A percentile compares a stretch with the other conserved stretches of the same genome.
These are phyloP conservation scores for Terfezia claveryi DNA, from an alignment of 495 filamentous ascomycete genomes.

Conservation along the genomic window DNA sequence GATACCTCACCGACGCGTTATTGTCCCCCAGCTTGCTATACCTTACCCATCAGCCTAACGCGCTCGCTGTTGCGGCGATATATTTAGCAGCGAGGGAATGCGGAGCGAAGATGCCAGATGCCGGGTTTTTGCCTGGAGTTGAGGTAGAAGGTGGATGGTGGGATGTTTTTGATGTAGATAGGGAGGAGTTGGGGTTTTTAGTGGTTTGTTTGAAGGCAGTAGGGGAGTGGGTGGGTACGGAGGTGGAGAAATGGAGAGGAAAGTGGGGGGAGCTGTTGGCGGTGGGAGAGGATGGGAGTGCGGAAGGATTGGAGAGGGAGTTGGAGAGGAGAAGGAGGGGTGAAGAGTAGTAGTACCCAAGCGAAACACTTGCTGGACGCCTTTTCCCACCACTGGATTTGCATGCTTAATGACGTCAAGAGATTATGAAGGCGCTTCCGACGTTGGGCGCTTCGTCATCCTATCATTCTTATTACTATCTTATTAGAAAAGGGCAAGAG, in stretches of 20 bases:
- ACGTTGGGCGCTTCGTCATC: too few relatives aligned
- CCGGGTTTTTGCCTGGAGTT: background rate
- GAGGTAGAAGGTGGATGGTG: constrained; percentile 53
- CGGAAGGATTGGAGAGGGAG: constrained; percentile 23
- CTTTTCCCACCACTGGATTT: too few relatives aligned
- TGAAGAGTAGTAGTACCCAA: background rate
- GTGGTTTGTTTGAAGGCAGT: constrained; percentile 71
- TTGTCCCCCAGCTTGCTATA: constrained; percentile 77
- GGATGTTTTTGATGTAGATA: constrained; percentile 95
- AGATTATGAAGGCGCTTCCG: too few relatives aligned
- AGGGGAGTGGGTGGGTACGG: constrained; percentile 41
- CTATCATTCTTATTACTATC: too few relatives aligned
- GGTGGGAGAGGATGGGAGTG: constrained; percentile 22
- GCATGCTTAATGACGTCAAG: too few relatives aligned
- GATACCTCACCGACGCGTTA: constrained; percentile 61
- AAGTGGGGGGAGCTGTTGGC: constrained; percentile 1
- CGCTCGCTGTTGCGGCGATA: constrained; percentile 66
- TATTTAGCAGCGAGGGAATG: constrained; percentile 72
- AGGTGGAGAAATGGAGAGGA: constrained; percentile 20
- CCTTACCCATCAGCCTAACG: constrained; percentile 71
- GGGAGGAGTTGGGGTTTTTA: constrained; percentile 84
- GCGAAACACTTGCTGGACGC: too few relatives aligned
- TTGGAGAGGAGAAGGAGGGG: constrained; percentile 23
- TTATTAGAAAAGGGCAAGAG: too few relatives aligned
- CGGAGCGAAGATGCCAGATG: constrained; percentile 44